Evolutionary conservation across 169 alveolate species (phyloP).

Genomic region (Eimeria falciformis): DNA sequence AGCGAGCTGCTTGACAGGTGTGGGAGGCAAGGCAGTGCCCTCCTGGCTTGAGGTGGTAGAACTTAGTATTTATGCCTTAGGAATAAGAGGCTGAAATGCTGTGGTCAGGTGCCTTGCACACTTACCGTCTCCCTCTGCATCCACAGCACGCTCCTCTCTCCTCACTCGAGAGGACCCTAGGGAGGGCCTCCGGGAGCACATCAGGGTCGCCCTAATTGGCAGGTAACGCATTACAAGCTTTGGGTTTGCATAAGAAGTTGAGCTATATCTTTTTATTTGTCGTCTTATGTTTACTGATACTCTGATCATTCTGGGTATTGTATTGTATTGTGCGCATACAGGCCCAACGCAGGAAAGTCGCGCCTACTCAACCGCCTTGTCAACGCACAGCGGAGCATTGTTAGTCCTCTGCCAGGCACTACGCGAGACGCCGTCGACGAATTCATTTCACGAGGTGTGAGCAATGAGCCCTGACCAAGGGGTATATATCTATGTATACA

Average conservation of each 20-base stretch:
- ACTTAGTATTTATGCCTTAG: no score
- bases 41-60: no score
- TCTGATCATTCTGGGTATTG: no score
- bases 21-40: no score
- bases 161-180: background rate
- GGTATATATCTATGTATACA: no score
- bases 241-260: no score
- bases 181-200: background rate
- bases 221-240: no score
- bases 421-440: slow-evolving; percentile 67
- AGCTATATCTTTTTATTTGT: background rate
- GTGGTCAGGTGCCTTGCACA: background rate
- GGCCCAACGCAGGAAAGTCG: slow-evolving; percentile 64
- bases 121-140: no score
- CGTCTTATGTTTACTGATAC: background rate
- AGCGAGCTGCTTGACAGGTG: slow-evolving; percentile 34
- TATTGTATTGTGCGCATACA: slow-evolving; percentile 3
- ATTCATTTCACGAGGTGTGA: slow-evolving; percentile 21
- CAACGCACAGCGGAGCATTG: slow-evolving; percentile 18
- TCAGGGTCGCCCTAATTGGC: background rate
- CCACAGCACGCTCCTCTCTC: slow-evolving; percentile 21
- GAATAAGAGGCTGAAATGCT: background rate
- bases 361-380: slow-evolving; percentile 53
- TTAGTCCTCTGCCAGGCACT: slow-evolving; percentile 55
- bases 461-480: background rate